These are phyloP conservation scores for Lepiota venenata DNA, from an alignment of 768 basidiomycete genomes.

Conservation along the genomic window DNA sequence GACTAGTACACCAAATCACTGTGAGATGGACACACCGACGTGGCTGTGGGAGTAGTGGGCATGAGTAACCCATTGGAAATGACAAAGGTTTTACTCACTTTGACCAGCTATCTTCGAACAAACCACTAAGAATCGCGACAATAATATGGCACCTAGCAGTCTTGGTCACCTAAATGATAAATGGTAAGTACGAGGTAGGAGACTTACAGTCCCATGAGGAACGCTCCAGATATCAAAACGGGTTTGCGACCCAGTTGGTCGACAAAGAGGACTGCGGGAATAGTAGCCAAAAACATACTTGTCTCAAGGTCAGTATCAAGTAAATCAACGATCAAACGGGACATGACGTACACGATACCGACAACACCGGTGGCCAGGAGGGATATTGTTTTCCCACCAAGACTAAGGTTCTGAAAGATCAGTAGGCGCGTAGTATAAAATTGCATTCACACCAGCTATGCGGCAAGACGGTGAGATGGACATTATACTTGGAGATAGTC, in stretches of 20 bases:
- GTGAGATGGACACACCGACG: slow-evolving; percentile 22
- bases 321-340: background rate
- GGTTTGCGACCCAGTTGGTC: slow-evolving; percentile 76
- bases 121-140: slow-evolving; percentile 60
- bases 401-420: slow-evolving; percentile 61
- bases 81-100: slow-evolving; percentile 27
- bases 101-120: slow-evolving; percentile 55
- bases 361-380: slow-evolving; percentile 64
- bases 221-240: slow-evolving; percentile 68
- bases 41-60: slow-evolving; percentile 20
- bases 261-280: slow-evolving; percentile 80
- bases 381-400: slow-evolving; percentile 57
- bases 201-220: slow-evolving; percentile 62
- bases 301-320: background rate
- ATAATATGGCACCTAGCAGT: slow-evolving; percentile 59
- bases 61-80: slow-evolving; percentile 4
- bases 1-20: background rate
- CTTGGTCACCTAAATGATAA: background rate
- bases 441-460: slow-evolving; percentile 61
- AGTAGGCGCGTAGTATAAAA: slow-evolving; percentile 74
- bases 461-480: background rate
- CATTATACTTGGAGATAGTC: background rate
- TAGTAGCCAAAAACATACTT: slow-evolving; percentile 74
- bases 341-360: slow-evolving; percentile 60
- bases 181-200: background rate